Percentiles rank a stretch among this genome's conserved stretches.
These are phyloP conservation scores for Trebouxia sp. DNA, from an alignment of 139 green algal species.

Conservation along the genomic window DNA sequence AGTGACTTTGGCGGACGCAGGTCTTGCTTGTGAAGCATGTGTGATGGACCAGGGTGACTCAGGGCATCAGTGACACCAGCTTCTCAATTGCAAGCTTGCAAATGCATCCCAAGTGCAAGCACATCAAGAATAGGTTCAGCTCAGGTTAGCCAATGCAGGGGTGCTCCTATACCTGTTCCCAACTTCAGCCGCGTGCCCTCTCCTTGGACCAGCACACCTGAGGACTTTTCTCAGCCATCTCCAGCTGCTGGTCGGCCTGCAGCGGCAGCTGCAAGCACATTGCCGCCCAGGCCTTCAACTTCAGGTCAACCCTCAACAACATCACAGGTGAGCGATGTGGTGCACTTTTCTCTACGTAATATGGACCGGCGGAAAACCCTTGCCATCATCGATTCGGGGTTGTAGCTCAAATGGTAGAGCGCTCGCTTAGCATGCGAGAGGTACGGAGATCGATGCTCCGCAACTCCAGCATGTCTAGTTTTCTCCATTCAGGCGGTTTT, in stretches of 20 bases:
- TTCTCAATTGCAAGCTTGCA: too few species aligned
- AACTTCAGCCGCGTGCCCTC: not conserved
- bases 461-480: slow-evolving; percentile 2
- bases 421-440: slow-evolving; percentile 30
- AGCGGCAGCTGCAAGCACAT: not conserved
- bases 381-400: not conserved
- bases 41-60: too few species aligned
- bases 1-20: too few species aligned
- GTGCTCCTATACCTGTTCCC: not conserved
- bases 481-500: too few species aligned
- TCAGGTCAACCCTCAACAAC: not conserved
- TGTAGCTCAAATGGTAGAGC: slow-evolving; percentile 31
- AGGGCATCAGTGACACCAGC: too few species aligned
- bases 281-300: not conserved
- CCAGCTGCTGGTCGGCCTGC: not conserved
- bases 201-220: slow-evolving; percentile 7
- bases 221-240: not conserved
- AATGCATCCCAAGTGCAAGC: too few species aligned
- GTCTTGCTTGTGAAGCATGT: too few species aligned
- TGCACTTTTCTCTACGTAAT: too few species aligned
- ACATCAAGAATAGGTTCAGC: too few species aligned
- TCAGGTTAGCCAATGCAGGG: too few species aligned
- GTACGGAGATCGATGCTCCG: slow-evolving; percentile 26
- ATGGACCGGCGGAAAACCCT: too few species aligned
- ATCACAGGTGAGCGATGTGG: slow-evolving; percentile 2